A percentile compares a stretch with the other conserved stretches of the same genome.
Conservation (phyloP, 148 eudicot genomes). For the Heliosperma pusillum region DNA sequence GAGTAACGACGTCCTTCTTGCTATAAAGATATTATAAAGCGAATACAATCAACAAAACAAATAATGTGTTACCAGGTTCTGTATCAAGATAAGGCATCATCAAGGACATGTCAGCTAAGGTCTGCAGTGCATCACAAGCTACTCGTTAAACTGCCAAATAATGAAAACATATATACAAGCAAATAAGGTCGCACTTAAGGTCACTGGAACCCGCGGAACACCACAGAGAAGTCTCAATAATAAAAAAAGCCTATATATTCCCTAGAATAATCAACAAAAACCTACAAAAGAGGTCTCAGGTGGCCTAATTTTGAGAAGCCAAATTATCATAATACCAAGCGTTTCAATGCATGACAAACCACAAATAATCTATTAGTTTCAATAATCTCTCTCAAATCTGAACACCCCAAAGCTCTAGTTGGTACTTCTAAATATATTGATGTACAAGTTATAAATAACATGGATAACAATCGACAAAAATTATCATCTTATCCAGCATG, state of each 20-base stretch:
- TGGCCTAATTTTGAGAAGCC: background rate
- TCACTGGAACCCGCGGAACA: background rate
- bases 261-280: slow-evolving; percentile 2
- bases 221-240: slow-evolving; percentile 1
- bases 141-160: slow-evolving; percentile 32
- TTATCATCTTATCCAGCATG: background rate
- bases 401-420: background rate
- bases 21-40: background rate
- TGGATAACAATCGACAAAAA: background rate
- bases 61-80: slow-evolving; percentile 28
- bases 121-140: slow-evolving; percentile 39
- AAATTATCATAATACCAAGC: background rate
- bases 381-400: background rate
- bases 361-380: background rate
- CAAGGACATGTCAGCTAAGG: slow-evolving; percentile 41
- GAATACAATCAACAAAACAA: background rate
- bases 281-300: background rate
- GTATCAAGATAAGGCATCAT: slow-evolving; percentile 29
- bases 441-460: background rate
- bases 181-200: background rate
- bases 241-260: slow-evolving; percentile 1
- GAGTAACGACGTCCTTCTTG: background rate
- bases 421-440: background rate
- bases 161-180: slow-evolving; percentile 9
- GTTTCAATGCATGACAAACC: background rate